Evolutionary conservation across 371 early-diverging fungal species (phyloP).

Genomic region (Mucor piriformis): DNA sequence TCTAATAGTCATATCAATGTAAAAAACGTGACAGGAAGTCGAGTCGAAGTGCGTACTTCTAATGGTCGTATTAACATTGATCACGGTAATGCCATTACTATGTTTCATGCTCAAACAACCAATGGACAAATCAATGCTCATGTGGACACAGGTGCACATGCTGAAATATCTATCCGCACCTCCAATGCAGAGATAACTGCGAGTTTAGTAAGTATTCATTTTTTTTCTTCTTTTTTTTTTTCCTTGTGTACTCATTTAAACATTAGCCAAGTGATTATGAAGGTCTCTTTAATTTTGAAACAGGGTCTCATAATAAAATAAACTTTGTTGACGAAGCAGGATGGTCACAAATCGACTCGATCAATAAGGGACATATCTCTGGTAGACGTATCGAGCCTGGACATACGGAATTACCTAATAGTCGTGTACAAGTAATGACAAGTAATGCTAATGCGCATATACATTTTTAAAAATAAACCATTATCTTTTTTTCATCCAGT

Average conservation of each 20-base stretch:
- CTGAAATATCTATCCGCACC: neutral
- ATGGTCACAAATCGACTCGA: neutral
- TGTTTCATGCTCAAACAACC: neutral
- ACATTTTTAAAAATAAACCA: neutral
- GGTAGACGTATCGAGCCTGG: neutral
- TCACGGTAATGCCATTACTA: neutral
- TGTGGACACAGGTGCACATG: neutral
- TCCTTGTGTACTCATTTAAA: neutral
- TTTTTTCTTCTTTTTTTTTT: neutral
- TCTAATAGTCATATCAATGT: neutral
- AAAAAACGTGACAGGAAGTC: neutral
- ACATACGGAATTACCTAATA: neutral
- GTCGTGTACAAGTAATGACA: neutral
- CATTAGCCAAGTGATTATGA: conserved; percentile 1
- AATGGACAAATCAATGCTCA: neutral
- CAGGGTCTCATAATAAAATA: neutral
- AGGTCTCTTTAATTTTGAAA: neutral
- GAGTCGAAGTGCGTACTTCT: neutral
- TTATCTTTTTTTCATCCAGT: neutral
- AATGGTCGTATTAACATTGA: neutral
- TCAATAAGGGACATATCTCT: neutral
- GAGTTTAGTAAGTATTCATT: neutral
- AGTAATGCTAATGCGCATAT: neutral
- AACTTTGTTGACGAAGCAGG: neutral
- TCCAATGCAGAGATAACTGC: neutral